phyloP scores from a whole-genome alignment of 2,329 filamentous ascomycete species.

The Acrocalymma vagum region DNA sequence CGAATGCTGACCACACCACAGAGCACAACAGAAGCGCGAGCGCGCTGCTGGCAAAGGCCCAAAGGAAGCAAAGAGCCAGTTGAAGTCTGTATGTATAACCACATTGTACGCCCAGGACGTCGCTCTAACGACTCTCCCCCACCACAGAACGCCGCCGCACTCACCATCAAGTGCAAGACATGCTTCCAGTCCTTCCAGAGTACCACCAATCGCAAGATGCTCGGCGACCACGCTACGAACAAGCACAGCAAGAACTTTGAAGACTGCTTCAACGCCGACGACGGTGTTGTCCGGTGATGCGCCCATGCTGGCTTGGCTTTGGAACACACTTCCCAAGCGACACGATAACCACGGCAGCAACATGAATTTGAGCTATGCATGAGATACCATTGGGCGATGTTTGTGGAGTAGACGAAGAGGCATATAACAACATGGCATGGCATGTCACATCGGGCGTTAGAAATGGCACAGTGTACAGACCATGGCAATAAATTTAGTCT shows the following conservation, averaged over 20 bases:
- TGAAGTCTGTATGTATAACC: slow-evolving; percentile 45
- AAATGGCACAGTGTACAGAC: too few relatives aligned
- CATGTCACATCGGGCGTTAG: too few relatives aligned
- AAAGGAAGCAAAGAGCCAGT: slow-evolving; percentile 44
- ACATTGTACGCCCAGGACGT: background rate
- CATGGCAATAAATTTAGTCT: too few relatives aligned
- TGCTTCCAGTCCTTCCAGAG: slow-evolving; percentile 83
- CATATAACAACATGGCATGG: too few relatives aligned
- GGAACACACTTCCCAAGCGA: too few relatives aligned
- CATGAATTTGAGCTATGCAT: too few relatives aligned
- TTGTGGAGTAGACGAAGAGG: too few relatives aligned
- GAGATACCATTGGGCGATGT: too few relatives aligned
- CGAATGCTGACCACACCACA: slow-evolving; percentile 31
- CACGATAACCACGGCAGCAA: too few relatives aligned
- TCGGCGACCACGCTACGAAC: slow-evolving; percentile 76
- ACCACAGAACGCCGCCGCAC: slow-evolving; percentile 73
- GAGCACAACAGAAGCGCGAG: slow-evolving; percentile 50
- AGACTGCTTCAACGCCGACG: slow-evolving; percentile 69
- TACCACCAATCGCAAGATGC: slow-evolving; percentile 76
- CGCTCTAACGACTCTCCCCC: background rate
- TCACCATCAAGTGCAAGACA: slow-evolving; percentile 77
- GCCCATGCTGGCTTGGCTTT: too few relatives aligned
- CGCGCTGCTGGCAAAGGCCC: slow-evolving; percentile 40
- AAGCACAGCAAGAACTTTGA: slow-evolving; percentile 77
- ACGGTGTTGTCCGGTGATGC: slow-evolving; percentile 32